Conservation (phyloP, 208 protist species). For the Leptomonas seymouri region DNA sequence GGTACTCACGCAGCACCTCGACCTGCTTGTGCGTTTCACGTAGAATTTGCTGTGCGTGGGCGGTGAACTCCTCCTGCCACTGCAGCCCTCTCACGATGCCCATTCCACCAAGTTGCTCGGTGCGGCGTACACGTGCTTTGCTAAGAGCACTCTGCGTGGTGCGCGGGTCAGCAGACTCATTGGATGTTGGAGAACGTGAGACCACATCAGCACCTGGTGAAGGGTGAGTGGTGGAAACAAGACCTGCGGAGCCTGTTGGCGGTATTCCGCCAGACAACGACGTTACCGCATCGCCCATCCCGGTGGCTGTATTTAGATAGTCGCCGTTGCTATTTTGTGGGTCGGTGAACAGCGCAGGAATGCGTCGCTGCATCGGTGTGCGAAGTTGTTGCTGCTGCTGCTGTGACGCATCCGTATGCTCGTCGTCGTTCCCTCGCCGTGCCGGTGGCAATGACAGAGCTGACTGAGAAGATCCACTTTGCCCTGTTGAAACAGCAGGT, state of each 20-base stretch:
- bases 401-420: background rate
- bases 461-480: background rate
- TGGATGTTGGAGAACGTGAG: background rate
- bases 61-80: slow-evolving; percentile 26
- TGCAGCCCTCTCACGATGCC: background rate
- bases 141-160: background rate
- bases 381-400: background rate
- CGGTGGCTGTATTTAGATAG: too few species aligned
- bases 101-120: background rate
- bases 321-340: too few species aligned
- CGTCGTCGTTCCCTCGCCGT: background rate
- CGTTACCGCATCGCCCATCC: background rate
- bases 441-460: background rate
- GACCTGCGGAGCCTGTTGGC: background rate
- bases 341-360: background rate
- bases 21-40: slow-evolving; percentile 28
- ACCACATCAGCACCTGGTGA: background rate
- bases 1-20: slow-evolving; percentile 18
- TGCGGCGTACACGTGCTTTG: background rate
- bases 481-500: background rate
- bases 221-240: slow-evolving; percentile 3
- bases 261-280: background rate
- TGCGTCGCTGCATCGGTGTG: slow-evolving; percentile 11
- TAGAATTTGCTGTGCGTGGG: slow-evolving; percentile 16
- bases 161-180: background rate